Percentiles rank a stretch among this genome's conserved stretches.
phyloP scores from a whole-genome alignment of 768 basidiomycete genomes.

The Epithele typhae region DNA sequence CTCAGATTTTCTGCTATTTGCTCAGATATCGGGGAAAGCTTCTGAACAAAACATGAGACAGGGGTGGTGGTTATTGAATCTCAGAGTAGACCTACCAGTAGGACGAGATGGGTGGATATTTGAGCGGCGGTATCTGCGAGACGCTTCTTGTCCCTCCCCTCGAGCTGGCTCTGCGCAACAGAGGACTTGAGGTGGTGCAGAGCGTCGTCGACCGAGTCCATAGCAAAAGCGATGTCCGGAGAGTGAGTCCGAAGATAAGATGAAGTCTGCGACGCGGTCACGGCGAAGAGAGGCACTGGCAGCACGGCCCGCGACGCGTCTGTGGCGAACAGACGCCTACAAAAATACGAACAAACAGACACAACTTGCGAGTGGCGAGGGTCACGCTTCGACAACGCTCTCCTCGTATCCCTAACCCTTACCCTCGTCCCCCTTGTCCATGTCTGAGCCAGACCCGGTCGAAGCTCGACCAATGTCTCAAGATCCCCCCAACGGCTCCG shows the following conservation, averaged over 20 bases:
- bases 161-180: slow-evolving; percentile 21
- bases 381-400: no score
- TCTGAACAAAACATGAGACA: slow-evolving; percentile 24
- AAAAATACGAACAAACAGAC: slow-evolving; percentile 9
- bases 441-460: slow-evolving; percentile 8
- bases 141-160: slow-evolving; percentile 24
- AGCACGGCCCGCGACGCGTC: no score
- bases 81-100: slow-evolving; percentile 34
- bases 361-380: background rate
- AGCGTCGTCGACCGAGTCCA: slow-evolving; percentile 25
- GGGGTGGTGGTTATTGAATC: background rate
- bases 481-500: background rate
- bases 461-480: background rate
- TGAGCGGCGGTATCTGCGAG: slow-evolving; percentile 34
- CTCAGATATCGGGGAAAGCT: slow-evolving; percentile 34
- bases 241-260: no score
- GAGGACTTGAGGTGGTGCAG: slow-evolving; percentile 29
- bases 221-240: slow-evolving; percentile 13
- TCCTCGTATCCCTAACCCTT: no score
- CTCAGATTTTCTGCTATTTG: slow-evolving; percentile 35
- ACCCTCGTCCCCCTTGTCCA: background rate
- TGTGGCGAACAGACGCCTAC: background rate
- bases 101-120: slow-evolving; percentile 36
- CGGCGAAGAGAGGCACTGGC: no score
- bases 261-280: no score